Conservation (phyloP, 257 asterid species). For the Galeopsis tetrahit region DNA sequence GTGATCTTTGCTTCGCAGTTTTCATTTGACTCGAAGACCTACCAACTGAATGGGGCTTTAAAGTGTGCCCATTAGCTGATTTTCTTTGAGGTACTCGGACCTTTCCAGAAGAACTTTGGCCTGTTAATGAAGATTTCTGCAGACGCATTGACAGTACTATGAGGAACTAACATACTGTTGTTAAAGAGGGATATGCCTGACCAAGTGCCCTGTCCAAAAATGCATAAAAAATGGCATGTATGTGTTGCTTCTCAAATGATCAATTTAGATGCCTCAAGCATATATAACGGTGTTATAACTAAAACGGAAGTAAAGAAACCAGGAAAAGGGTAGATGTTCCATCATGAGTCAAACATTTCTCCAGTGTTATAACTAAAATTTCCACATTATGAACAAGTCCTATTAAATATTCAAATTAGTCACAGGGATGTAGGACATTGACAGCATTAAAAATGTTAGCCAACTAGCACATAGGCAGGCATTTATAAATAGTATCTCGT, state of each 20-base stretch:
- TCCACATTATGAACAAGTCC: constrained; percentile 18
- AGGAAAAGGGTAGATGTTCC: constrained; percentile 17
- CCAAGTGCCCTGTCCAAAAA: constrained; percentile 3
- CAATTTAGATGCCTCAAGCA: background rate
- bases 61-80: constrained; percentile 50
- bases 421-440: constrained; percentile 17
- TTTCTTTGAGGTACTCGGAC: constrained; percentile 66
- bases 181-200: constrained; percentile 8
- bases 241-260: constrained; percentile 3
- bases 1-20: constrained; percentile 79
- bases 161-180: constrained; percentile 15
- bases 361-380: background rate
- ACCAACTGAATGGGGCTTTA: constrained; percentile 55
- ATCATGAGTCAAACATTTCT: constrained; percentile 3
- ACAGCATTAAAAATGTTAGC: background rate
- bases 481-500: constrained; percentile 21
- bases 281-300: background rate
- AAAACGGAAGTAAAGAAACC: background rate
- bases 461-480: background rate
- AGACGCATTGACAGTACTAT: constrained; percentile 32
- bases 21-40: constrained; percentile 56
- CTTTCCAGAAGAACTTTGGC: constrained; percentile 54
- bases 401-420: background rate
- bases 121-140: constrained; percentile 66
- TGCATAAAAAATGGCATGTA: constrained; percentile 22